Percentiles rank a stretch among this genome's conserved stretches.
Conservation (phyloP, 2,329 filamentous ascomycete genomes). For the Pseudogymnoascus sp. region DNA sequence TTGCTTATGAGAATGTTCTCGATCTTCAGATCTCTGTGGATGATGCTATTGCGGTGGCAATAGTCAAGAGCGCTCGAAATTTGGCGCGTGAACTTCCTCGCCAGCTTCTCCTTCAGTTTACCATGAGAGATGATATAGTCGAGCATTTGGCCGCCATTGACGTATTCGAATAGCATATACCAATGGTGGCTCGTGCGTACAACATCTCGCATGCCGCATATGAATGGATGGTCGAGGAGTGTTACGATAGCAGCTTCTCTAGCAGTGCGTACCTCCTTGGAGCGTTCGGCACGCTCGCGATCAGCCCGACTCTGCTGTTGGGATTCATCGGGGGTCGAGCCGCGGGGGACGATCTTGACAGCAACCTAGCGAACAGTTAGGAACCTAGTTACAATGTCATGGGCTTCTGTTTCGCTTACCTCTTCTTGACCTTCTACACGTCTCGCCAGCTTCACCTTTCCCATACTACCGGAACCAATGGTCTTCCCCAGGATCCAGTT, state of each 20-base stretch:
- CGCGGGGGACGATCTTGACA: slow-evolving; percentile 92
- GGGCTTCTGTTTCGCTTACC: slow-evolving; percentile 39
- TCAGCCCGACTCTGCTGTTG: slow-evolving; percentile 60
- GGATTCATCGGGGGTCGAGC: slow-evolving; percentile 76
- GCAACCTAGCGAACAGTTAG: slow-evolving; percentile 54
- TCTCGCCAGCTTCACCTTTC: slow-evolving; percentile 92
- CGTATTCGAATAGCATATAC: slow-evolving; percentile 99
- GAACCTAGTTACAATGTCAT: neutral
- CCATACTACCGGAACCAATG: slow-evolving; percentile 96
- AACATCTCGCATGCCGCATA: slow-evolving; percentile 91
- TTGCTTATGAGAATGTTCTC: slow-evolving; percentile 99
- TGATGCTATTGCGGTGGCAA: slow-evolving; percentile 95
- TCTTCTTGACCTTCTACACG: slow-evolving; percentile 87
- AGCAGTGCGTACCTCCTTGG: slow-evolving; percentile 90
- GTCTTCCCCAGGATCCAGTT: slow-evolving; percentile 96
- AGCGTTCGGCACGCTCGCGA: slow-evolving; percentile 85
- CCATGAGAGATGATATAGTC: slow-evolving; percentile 99
- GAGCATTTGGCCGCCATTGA: slow-evolving; percentile 98
- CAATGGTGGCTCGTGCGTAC: slow-evolving; percentile 95
- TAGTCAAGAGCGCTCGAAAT: slow-evolving; percentile 96
- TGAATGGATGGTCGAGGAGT: slow-evolving; percentile 87
- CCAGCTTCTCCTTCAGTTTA: slow-evolving; percentile 95
- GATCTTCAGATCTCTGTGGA: slow-evolving; percentile 95
- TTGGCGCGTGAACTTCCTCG: slow-evolving; percentile 92
- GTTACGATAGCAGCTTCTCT: slow-evolving; percentile 95